Evolutionary conservation across 148 eudicot species (phyloP).

Genomic region (Amaranthus cruentus): DNA sequence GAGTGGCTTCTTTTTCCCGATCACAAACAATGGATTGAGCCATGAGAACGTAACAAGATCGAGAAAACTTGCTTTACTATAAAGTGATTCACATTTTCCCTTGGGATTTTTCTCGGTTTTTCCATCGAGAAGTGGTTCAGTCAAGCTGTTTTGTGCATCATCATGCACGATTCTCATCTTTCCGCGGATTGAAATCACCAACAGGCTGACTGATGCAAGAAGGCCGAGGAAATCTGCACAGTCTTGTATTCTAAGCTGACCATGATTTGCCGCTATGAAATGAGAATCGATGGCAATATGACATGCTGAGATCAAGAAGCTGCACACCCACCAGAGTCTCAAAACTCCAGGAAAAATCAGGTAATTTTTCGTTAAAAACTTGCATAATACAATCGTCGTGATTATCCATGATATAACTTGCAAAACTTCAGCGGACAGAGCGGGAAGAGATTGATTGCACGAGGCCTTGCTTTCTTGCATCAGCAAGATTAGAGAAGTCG

Average conservation of each 20-base stretch:
- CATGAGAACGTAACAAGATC: conserved; percentile 85
- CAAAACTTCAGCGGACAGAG: conserved; percentile 47
- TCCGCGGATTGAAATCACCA: conserved; percentile 49
- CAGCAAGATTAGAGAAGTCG: conserved; percentile 29
- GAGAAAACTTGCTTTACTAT: conserved; percentile 63
- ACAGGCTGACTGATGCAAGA: conserved; percentile 47
- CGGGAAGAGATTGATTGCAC: conserved; percentile 34
- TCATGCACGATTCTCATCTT: conserved; percentile 31
- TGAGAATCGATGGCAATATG: conserved; percentile 38
- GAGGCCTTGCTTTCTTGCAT: conserved; percentile 26
- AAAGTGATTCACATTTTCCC: conserved; percentile 46
- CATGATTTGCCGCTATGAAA: conserved; percentile 29
- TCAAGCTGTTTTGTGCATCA: conserved; percentile 29
- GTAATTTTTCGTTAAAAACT: conserved; percentile 22
- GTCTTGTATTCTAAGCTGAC: conserved; percentile 32
- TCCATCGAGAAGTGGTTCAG: conserved; percentile 56
- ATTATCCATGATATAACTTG: conserved; percentile 57
- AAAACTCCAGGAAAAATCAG: conserved; percentile 50
- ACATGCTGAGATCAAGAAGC: conserved; percentile 53
- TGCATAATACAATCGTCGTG: conserved; percentile 36
- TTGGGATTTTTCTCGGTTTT: conserved; percentile 33
- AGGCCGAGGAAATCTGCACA: conserved; percentile 40
- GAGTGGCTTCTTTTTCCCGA: conserved; percentile 66
- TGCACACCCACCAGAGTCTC: conserved; percentile 74
- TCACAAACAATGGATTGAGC: conserved; percentile 85